These are phyloP conservation scores for Solanum arcanum DNA, from an alignment of 257 asterid genomes.

Conservation along the genomic window DNA sequence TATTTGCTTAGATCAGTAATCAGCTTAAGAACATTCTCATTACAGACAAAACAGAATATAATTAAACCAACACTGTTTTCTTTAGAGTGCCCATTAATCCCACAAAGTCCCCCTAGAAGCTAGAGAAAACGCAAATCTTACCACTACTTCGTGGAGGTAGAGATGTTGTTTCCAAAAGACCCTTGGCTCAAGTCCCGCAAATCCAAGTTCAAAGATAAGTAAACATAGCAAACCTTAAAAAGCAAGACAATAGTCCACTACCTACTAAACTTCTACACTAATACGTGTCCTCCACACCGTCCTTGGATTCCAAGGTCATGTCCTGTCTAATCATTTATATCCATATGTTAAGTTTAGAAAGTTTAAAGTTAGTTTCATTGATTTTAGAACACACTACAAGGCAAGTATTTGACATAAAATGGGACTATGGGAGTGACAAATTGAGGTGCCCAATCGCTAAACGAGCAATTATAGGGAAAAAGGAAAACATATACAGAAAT, in stretches of 20 bases:
- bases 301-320: not conserved
- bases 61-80: constrained; percentile 1
- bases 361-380: not conserved
- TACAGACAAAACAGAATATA: not conserved
- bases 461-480: not conserved
- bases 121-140: not conserved
- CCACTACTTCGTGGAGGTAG: not conserved
- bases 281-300: not conserved
- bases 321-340: not conserved
- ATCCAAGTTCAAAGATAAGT: not conserved
- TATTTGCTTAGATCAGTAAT: not conserved
- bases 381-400: not conserved
- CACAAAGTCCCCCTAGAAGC: not conserved
- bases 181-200: not conserved
- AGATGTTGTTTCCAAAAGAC: not conserved
- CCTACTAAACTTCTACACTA: not conserved
- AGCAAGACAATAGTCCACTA: not conserved
- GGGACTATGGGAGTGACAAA: not conserved
- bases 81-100: not conserved
- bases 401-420: not conserved
- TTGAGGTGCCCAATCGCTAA: not conserved
- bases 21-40: not conserved
- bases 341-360: not conserved
- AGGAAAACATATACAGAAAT: not conserved
- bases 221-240: not conserved